Conservation (phyloP, 1,284 basidiomycete species). For the Phaffia rhodozyma region DNA sequence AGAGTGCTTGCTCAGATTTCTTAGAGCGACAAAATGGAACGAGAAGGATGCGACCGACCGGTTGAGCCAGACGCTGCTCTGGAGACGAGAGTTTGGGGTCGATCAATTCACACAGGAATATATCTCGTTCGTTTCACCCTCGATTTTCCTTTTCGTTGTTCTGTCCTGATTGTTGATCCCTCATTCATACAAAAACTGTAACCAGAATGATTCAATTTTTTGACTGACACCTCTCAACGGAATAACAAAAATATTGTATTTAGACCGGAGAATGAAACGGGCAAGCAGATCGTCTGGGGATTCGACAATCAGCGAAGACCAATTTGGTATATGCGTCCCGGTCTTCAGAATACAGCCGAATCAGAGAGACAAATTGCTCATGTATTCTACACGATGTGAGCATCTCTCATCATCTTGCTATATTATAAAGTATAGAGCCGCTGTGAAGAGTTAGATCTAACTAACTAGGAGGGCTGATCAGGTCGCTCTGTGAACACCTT, state of each 20-base stretch:
- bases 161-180: too few species aligned
- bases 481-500: neutral
- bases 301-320: constrained; percentile 12
- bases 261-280: constrained; percentile 16
- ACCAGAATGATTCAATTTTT: too few species aligned
- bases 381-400: neutral
- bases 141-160: too few species aligned
- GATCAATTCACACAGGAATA: constrained; percentile 6
- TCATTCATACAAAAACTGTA: too few species aligned
- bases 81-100: constrained; percentile 15
- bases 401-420: neutral
- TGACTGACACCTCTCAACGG: too few species aligned
- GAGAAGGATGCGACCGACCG: neutral
- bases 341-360: constrained; percentile 5
- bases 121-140: constrained; percentile 3
- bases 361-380: neutral
- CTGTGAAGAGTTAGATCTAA: too few species aligned
- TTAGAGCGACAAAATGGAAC: constrained; percentile 18
- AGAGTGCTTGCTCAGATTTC: constrained; percentile 13
- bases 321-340: constrained; percentile 15
- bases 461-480: too few species aligned
- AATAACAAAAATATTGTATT: too few species aligned
- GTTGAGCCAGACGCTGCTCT: constrained; percentile 11
- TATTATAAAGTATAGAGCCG: too few species aligned
- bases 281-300: constrained; percentile 14